These are phyloP conservation scores for Candida silvatica DNA, from an alignment of 805 yeast species.

Conservation along the genomic window DNA sequence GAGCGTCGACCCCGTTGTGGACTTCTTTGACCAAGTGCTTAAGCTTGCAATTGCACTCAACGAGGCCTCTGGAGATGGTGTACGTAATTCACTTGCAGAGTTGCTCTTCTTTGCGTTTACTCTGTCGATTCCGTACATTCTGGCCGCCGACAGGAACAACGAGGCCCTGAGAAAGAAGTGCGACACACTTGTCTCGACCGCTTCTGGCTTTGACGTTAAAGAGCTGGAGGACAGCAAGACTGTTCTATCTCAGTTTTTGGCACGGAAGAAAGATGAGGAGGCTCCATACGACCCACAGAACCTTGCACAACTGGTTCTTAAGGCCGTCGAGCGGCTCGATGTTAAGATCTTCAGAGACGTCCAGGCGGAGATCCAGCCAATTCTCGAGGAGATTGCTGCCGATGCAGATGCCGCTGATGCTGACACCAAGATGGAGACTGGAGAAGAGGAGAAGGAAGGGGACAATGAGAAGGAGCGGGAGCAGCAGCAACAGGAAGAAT, in stretches of 20 bases:
- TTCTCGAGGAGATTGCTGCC: not conserved
- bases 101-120: constrained; percentile 55
- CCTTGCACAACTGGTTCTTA: constrained; percentile 40
- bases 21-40: constrained; percentile 45
- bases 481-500: not conserved
- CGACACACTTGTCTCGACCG: constrained; percentile 37
- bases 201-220: constrained; percentile 20
- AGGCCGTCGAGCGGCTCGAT: constrained; percentile 38
- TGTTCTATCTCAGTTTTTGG: constrained; percentile 25
- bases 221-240: constrained; percentile 1
- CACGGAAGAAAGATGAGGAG: constrained; percentile 29
- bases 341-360: constrained; percentile 30
- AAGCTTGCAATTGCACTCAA: constrained; percentile 50
- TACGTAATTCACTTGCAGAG: constrained; percentile 60
- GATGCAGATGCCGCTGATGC: not conserved
- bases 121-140: constrained; percentile 52
- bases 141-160: constrained; percentile 17
- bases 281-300: constrained; percentile 45
- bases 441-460: constrained; percentile 2
- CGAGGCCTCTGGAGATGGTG: constrained; percentile 9
- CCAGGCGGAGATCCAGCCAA: constrained; percentile 2
- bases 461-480: constrained; percentile 2
- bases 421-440: not conserved
- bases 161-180: constrained; percentile 24
- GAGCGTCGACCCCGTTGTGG: constrained; percentile 28